Evolutionary conservation across 2,329 filamentous ascomycete species (phyloP).

Genomic region (Fusarium illudens): DNA sequence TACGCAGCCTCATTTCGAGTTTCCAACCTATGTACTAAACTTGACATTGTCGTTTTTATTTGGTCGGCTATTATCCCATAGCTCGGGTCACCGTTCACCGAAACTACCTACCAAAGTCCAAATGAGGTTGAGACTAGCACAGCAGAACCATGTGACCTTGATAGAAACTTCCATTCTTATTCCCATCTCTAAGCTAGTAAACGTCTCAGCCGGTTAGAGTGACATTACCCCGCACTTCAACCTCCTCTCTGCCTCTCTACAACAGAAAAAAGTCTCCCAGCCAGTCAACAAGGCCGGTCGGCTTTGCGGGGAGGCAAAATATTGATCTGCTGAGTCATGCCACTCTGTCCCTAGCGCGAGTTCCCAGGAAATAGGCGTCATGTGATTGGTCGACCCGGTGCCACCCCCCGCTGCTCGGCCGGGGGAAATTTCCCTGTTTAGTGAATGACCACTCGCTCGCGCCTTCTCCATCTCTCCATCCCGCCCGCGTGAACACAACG

Average conservation of each 20-base stretch:
- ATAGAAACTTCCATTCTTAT: not conserved
- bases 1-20: not conserved
- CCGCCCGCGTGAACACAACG: constrained; percentile 23
- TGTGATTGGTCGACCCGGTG: constrained; percentile 17
- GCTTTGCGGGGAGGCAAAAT: constrained; percentile 19
- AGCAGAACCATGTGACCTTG: not conserved
- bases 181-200: not conserved
- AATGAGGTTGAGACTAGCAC: not conserved
- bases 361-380: not conserved
- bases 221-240: constrained; percentile 23
- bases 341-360: not conserved
- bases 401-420: constrained; percentile 7
- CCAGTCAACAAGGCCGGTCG: constrained; percentile 10
- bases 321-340: constrained; percentile 23
- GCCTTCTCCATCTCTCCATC: constrained; percentile 24
- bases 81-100: not conserved
- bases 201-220: not conserved
- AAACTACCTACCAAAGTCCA: not conserved
- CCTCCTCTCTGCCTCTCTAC: not conserved
- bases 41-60: not conserved
- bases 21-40: not conserved
- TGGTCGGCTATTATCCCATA: not conserved
- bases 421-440: constrained; percentile 38
- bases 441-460: constrained; percentile 9
- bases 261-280: constrained; percentile 17